Evolutionary conservation across 78 protist species (phyloP).

Genomic region (Protostelium mycophagum): DNA sequence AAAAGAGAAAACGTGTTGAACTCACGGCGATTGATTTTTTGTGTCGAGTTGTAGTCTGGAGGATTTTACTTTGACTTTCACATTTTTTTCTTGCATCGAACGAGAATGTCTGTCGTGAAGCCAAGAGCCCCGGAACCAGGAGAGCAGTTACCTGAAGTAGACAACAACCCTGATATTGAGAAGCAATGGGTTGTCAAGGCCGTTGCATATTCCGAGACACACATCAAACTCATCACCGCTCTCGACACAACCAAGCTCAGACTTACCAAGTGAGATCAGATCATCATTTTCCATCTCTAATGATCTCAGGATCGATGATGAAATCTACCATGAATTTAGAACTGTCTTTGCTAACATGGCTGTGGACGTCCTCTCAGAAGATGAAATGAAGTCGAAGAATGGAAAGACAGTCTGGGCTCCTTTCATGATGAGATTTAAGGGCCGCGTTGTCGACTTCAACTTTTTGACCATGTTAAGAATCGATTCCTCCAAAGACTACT

Average conservation of each 20-base stretch:
- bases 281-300: neutral
- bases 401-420: neutral
- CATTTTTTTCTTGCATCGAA: too few species aligned
- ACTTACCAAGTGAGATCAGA: neutral
- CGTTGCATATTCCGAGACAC: neutral
- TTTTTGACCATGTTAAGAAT: neutral
- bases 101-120: neutral
- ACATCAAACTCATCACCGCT: neutral
- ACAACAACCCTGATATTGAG: neutral
- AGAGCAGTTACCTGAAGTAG: neutral
- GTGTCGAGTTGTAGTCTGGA: too few species aligned
- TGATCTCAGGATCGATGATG: neutral
- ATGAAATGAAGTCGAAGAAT: neutral
- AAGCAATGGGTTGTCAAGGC: neutral
- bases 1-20: too few species aligned
- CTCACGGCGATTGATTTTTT: too few species aligned
- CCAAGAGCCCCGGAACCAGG: neutral
- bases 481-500: neutral
- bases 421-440: neutral
- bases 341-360: neutral
- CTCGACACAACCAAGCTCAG: neutral
- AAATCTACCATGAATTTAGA: neutral
- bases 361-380: neutral
- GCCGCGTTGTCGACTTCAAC: neutral
- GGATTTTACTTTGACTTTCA: too few species aligned